Conservation (phyloP, 768 basidiomycete species). For the Pleurotus platypus region DNA sequence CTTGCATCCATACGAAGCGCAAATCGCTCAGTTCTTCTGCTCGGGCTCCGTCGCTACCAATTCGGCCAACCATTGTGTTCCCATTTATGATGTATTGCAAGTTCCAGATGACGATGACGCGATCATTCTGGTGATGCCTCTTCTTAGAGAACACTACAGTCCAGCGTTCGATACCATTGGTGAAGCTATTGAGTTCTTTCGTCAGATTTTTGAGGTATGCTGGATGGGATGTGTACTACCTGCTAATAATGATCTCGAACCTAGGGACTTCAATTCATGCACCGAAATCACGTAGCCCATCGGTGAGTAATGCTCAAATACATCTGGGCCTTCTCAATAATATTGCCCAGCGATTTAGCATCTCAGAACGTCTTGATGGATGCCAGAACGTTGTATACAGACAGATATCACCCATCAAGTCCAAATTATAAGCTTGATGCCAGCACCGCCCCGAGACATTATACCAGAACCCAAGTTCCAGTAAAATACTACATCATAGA, state of each 20-base stretch:
- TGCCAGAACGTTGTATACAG: slow-evolving; percentile 13
- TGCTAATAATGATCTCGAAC: no score
- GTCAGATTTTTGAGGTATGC: slow-evolving; percentile 24
- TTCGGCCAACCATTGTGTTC: slow-evolving; percentile 24
- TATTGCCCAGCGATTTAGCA: background rate
- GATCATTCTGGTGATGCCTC: slow-evolving; percentile 16
- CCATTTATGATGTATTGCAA: slow-evolving; percentile 16
- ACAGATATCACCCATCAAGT: slow-evolving; percentile 17
- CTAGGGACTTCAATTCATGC: slow-evolving; percentile 21
- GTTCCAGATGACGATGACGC: slow-evolving; percentile 7
- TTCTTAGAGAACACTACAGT: slow-evolving; percentile 6
- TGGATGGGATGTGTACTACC: no score
- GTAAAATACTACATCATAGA: slow-evolving; percentile 27
- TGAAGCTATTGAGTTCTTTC: slow-evolving; percentile 27
- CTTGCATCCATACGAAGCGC: slow-evolving; percentile 19
- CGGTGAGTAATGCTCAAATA: slow-evolving; percentile 8
- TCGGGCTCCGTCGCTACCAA: background rate
- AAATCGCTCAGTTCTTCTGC: slow-evolving; percentile 20
- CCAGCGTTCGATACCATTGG: slow-evolving; percentile 25
- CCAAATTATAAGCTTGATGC: slow-evolving; percentile 14
- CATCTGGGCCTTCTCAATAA: background rate
- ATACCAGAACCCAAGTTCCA: slow-evolving; percentile 18
- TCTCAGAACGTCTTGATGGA: slow-evolving; percentile 23
- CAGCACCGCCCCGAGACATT: slow-evolving; percentile 1
- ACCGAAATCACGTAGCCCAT: slow-evolving; percentile 19